Percentiles rank a stretch among this genome's conserved stretches.
Conservation (phyloP, 2,329 filamentous ascomycete genomes). For the Elsinoe necatrix region DNA sequence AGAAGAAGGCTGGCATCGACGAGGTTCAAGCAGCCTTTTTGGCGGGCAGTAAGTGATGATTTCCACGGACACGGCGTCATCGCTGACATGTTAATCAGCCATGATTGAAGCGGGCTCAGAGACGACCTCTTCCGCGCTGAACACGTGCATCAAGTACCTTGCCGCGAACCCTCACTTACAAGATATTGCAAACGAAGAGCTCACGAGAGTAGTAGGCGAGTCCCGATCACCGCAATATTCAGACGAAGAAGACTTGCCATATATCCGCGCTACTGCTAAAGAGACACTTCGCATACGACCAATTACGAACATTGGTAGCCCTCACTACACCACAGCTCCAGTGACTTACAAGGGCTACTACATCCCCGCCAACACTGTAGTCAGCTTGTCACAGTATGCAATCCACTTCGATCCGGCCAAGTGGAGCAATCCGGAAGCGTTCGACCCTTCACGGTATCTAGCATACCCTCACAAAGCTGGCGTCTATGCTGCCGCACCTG, state of each 20-base stretch:
- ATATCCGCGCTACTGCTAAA: constrained; percentile 28
- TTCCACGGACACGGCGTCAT: not conserved
- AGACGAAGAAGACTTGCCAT: constrained; percentile 28
- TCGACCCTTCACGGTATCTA: constrained; percentile 26
- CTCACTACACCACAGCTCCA: constrained; percentile 25
- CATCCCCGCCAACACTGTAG: constrained; percentile 28
- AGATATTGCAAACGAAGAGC: constrained; percentile 25
- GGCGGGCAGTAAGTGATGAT: constrained; percentile 23
- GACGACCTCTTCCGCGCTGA: constrained; percentile 33
- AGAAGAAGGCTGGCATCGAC: constrained; percentile 32
- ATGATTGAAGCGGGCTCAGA: constrained; percentile 35
- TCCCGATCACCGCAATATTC: constrained; percentile 24
- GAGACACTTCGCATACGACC: constrained; percentile 29
- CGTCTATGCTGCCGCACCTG: constrained; percentile 26
- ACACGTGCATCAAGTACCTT: constrained; percentile 28
- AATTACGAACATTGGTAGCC: constrained; percentile 18
- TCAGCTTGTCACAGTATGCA: constrained; percentile 21
- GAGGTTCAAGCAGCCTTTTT: constrained; percentile 31
- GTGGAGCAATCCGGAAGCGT: constrained; percentile 24
- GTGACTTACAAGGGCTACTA: constrained; percentile 26
- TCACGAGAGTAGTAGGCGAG: constrained; percentile 26
- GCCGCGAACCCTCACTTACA: constrained; percentile 26
- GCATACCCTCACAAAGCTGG: constrained; percentile 25
- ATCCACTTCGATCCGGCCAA: constrained; percentile 25
- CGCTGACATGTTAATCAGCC: not conserved